Base-by-base conservation (phyloP, 108 stramenopile species). In the Cyclotella atomus region DNA sequence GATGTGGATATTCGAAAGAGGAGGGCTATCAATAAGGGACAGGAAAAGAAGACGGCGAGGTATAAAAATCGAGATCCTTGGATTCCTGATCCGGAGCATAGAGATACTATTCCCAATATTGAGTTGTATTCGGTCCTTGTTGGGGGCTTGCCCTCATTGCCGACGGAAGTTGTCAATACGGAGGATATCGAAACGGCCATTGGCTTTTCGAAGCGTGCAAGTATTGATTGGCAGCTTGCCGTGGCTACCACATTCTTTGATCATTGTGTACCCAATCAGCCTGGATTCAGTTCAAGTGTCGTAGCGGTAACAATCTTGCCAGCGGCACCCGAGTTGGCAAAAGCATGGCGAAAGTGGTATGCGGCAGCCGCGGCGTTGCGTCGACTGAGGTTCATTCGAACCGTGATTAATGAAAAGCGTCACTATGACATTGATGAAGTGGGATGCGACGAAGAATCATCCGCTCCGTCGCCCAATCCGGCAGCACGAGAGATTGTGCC, bases 341-440 rank as follows among this genome's bases (percentile, higher is more conserved):
- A 75, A 44, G 90, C 91, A 12, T 96, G 95, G 95, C 79, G 88
- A 27, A 89, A 90, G 44, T 96, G 95, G 95, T 93, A 96, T 65
- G 73, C 76, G 17, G 88, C 86, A 0, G 93, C 90, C n/a, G 87
- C 78, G 1, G 86, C 87, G 49, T 54, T 91, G 44, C 60, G 93
- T 14, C 77, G 88, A 59, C 70, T 94, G 50, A 83, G 91, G 43
- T 94, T 88, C 55, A 83, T 94, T 53, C 84, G 93, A 6, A 24
- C 61, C 16, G 45, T 83, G 19, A 83, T 83, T 35, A 59, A 71
- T 16, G 73, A 84, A 7, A 81, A 81, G 68, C 67, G 72, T 3
- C 41, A 81, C 67, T 81, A 81, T 64, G 67, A 56, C 7, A 81
- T 81, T 49, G 79, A 81, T 30, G 79, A 79, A 32, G 71, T 71